Base-by-base conservation (phyloP, 345 rosid species). In the Lepidium didymum region DNA sequence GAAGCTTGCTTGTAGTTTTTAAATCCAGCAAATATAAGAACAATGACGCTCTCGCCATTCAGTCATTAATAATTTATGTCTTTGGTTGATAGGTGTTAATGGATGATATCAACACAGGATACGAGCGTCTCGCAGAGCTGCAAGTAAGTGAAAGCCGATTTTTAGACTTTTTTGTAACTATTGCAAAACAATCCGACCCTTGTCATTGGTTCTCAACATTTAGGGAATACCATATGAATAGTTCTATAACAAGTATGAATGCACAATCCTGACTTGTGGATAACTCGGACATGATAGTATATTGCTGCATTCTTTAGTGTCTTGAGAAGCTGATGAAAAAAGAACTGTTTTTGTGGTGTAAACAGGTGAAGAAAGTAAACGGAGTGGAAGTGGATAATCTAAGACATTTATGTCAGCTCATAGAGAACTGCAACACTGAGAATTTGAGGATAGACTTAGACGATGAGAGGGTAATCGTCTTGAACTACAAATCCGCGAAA, bases 71-170 rank as follows among this genome's bases (percentile, higher is more conserved):
- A 36, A 55, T 35, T 6, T 45, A 18, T 1, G 43, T 67, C 5
- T 73, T 23, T 86, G 79, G 62, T 31, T 63, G 72, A 60, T 81
- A 90, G 96, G 92, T 92, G 72, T 81, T 87, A 78, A 81, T 85
- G 87, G 96, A 92, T 82, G 96, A 87, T 70, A 85, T 85, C 67
- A 92, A 90, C 78, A 82, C 90, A 5, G 98, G 98, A 55, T 84
- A 84, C 4, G 96, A 90, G 82, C 96, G 96, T 72, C 91, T 89
- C 70, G 86, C 93, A 11, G 96, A 87, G 72, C 62, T 87, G 53
- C 96, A 90, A 90, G 96, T 92, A 71, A 68, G 61, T 62, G 15
- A 13, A 27, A 23, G 3, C 44, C 35, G 9, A 33, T 45, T 5
- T 5, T 33, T 31, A 33, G 18, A 16, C 14, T 42, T 55, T 4